Conservation (phyloP, 163 green algal genomes). For the Coccomyxa subellipsoidea region DNA sequence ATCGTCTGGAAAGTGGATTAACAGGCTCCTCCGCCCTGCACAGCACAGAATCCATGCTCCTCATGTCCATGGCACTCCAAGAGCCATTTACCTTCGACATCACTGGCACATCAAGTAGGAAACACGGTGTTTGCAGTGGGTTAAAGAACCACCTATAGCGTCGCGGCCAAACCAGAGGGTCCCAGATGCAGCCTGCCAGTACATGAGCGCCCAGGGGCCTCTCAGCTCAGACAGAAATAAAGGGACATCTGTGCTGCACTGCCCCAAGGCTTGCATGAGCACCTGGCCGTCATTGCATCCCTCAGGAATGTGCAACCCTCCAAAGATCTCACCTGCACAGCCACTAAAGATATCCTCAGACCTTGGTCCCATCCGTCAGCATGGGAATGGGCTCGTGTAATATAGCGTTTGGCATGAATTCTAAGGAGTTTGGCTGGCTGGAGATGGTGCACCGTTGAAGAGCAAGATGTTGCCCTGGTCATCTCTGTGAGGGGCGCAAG, state of each 20-base stretch:
- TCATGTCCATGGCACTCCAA: too few species aligned
- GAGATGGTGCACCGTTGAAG: slow-evolving; percentile 70
- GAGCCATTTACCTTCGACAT: too few species aligned
- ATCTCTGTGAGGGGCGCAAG: slow-evolving; percentile 18
- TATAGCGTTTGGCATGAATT: too few species aligned
- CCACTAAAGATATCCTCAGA: too few species aligned
- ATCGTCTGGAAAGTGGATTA: slow-evolving; percentile 44
- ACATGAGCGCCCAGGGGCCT: slow-evolving; percentile 75
- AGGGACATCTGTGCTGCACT: slow-evolving; percentile 3
- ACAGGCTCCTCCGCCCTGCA: slow-evolving; percentile 60
- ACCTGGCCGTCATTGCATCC: slow-evolving; percentile 43
- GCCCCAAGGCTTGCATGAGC: slow-evolving; percentile 30
- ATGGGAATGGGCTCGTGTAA: neutral
- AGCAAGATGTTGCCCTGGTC: slow-evolving; percentile 52
- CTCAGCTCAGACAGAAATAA: slow-evolving; percentile 46
- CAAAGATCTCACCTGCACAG: slow-evolving; percentile 67
- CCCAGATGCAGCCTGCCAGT: slow-evolving; percentile 52
- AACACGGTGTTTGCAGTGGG: too few species aligned
- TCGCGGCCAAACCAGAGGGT: slow-evolving; percentile 78
- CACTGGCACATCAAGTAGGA: too few species aligned
- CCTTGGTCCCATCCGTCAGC: too few species aligned
- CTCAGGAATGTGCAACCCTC: slow-evolving; percentile 44
- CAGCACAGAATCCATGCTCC: neutral
- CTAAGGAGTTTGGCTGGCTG: too few species aligned
- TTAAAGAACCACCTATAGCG: slow-evolving; percentile 66